These are phyloP conservation scores for Vanilla planifolia DNA, from an alignment of 106 monocot species.

Conservation along the genomic window DNA sequence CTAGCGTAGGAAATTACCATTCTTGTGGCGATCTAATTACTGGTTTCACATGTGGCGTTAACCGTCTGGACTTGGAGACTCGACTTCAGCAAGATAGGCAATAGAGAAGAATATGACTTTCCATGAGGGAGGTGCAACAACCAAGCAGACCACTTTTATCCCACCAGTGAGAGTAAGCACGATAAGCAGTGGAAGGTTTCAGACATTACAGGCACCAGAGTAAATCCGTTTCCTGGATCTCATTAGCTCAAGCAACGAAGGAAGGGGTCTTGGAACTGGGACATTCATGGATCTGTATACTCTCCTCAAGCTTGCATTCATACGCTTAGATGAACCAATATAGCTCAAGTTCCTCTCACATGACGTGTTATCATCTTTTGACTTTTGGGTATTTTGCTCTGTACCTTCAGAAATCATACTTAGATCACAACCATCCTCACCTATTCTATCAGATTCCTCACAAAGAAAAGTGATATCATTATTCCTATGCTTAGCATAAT, in stretches of 20 bases:
- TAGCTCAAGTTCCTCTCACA: not conserved
- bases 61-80: no score
- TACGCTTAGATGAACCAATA: slow-evolving; percentile 46
- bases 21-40: no score
- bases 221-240: slow-evolving; percentile 42
- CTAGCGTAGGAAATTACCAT: no score
- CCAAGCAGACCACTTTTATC: no score
- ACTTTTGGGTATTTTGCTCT: not conserved
- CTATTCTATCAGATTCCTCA: not conserved
- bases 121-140: no score
- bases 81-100: no score
- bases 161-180: no score
- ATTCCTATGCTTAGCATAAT: no score
- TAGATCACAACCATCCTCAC: not conserved
- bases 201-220: no score
- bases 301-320: slow-evolving; percentile 56
- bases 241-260: slow-evolving; percentile 51
- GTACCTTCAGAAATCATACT: not conserved
- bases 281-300: slow-evolving; percentile 90
- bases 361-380: not conserved
- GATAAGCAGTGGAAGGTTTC: no score
- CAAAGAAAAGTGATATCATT: not conserved
- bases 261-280: slow-evolving; percentile 78
- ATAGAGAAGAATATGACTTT: no score
- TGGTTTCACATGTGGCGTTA: no score